phyloP scores from a whole-genome alignment of 495 filamentous ascomycete genomes.

The Letharia lupina region DNA sequence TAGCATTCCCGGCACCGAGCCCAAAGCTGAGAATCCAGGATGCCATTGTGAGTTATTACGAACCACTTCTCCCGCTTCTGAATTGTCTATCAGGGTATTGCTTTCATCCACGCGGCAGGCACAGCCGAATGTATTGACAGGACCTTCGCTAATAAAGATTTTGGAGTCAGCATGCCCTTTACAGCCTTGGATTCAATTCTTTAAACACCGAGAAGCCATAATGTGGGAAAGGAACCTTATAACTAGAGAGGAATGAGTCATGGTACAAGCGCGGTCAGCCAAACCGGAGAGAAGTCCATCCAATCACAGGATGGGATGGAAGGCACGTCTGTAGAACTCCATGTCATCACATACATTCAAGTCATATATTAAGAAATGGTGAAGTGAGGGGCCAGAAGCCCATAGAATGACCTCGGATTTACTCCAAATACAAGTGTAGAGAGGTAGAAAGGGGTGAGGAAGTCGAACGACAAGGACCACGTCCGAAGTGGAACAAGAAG shows the following conservation, averaged over 20 bases:
- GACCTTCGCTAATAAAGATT: constrained; percentile 19
- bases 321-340: too few relatives aligned
- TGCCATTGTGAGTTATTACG: constrained; percentile 23
- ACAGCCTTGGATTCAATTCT: not conserved
- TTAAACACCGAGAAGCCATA: not conserved
- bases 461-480: too few relatives aligned
- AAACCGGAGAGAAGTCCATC: not conserved
- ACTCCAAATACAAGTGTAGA: too few relatives aligned
- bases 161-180: not conserved
- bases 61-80: constrained; percentile 5
- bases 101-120: constrained; percentile 21
- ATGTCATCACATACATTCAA: too few relatives aligned
- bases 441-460: too few relatives aligned
- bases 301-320: not conserved
- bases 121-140: constrained; percentile 41
- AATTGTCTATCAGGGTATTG: constrained; percentile 8
- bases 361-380: too few relatives aligned
- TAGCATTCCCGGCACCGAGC: not conserved
- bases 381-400: too few relatives aligned
- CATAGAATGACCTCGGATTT: too few relatives aligned
- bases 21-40: constrained; percentile 7
- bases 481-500: not conserved
- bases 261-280: not conserved
- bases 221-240: not conserved
- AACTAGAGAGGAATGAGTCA: not conserved